A percentile compares a stretch with the other conserved stretches of the same genome.
Conservation (phyloP, 1,284 basidiomycete species). For the Retiboletus flavoniger region DNA sequence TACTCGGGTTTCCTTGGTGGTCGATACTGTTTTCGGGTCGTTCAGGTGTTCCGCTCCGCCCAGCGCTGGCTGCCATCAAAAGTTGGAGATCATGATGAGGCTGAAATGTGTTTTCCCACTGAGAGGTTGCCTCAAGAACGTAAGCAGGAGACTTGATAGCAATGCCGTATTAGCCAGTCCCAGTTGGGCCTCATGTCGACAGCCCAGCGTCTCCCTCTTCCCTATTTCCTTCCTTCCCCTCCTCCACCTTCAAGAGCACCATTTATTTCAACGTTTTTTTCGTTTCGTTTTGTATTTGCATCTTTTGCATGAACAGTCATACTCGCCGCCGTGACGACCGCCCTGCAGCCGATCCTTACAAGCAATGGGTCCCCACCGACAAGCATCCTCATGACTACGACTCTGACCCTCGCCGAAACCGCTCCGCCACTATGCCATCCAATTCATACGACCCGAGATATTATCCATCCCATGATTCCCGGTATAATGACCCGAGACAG, state of each 20-base stretch:
- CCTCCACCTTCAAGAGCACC: conserved; percentile 14
- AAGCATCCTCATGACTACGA: conserved; percentile 27
- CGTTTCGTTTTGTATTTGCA: neutral
- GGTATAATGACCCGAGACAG: conserved; percentile 27
- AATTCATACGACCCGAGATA: conserved; percentile 25
- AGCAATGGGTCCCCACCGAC: conserved; percentile 28
- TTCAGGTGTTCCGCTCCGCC: neutral
- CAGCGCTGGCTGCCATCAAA: neutral
- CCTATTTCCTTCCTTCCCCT: conserved; percentile 13
- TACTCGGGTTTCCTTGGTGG: neutral
- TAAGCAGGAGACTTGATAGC: conserved; percentile 28
- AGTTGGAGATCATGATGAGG: neutral
- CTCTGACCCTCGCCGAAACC: conserved; percentile 30
- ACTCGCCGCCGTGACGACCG: conserved; percentile 35
- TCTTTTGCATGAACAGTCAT: conserved; percentile 30
- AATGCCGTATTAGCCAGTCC: conserved; percentile 15
- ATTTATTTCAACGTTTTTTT: neutral
- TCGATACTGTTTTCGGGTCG: conserved; percentile 1
- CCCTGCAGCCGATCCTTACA: conserved; percentile 24
- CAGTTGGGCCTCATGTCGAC: conserved; percentile 49
- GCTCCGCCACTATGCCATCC: conserved; percentile 30
- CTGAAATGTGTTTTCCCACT: conserved; percentile 8
- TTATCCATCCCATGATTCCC: conserved; percentile 22
- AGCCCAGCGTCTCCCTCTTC: conserved; percentile 30
- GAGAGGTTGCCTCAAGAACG: conserved; percentile 18